Base-by-base conservation (phyloP, 805 yeast species). In the Blastobotrys parvus region DNA sequence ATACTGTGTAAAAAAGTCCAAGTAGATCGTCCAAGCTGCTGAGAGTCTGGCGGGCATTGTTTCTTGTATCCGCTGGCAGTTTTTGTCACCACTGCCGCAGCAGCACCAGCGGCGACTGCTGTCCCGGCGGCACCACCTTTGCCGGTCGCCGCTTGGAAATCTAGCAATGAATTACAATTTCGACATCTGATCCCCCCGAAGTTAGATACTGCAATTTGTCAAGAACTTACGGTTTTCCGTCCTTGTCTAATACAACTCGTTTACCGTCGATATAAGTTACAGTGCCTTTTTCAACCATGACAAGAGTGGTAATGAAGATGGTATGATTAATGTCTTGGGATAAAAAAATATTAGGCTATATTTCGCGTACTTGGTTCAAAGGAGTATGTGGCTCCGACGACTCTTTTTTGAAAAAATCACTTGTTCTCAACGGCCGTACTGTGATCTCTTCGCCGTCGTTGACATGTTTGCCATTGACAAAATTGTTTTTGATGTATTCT, bases 1-100 rank as follows among this genome's bases (percentile, higher is more conserved):
- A 90, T 72, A 0, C 94, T 73, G 56, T 92, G 98, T 27, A 92
- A 66, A 33, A 90, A 72, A 1, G 95, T 86, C 98, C 98, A 92
- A 2, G 96, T 78, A 0, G 95, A 78, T 38, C 79, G 69, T 1
- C 98, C 98, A 3, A 92, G 62, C 47, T 71, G 69, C 42, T 72
- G 80, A 2, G 83, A 90, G 63, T 89, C 97, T 0, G 97, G 89
- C 1, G 98, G 98, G 49, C 82, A 78, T 22, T 75, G 80, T 42
- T 70, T 67, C 47, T 71, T 67, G 1, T 60, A 54, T 16, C 51
- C 53, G 19, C 44, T 38, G 15, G 33, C 38, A 15, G 40, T 38
- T n/a, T 46, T 46, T 13, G 55, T 45, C 11, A 54, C 48, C 25
- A 56, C 45, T 10, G 61, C 54, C 6, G 54, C 43, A 0, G 63